Base-by-base conservation (phyloP, 2,329 filamentous ascomycete species). In the Colletotrichum sp. region DNA sequence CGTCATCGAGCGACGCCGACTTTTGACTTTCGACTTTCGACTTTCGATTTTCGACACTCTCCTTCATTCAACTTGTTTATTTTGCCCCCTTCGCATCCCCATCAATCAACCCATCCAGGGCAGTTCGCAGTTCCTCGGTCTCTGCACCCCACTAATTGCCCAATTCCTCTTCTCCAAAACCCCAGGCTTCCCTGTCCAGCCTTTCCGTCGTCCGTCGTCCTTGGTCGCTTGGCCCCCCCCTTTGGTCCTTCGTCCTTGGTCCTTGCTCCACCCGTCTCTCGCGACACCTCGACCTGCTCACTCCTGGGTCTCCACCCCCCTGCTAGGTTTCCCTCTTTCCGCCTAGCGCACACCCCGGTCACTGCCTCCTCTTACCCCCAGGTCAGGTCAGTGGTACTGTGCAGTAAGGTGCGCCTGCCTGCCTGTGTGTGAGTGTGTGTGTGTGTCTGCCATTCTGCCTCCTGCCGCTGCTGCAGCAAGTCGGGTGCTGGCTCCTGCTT, bases 161-260 rank as follows among this genome's bases (percentile, higher is more conserved):
- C 52, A 32, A 28, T 61, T 39, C 52, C 24, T 52, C 70, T 68
- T 36, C n/a, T 30, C n/a, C 14, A 14, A 26, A 63, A 10, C 52
- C 18, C 69, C 55, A 63, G 72, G 61, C 24, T 61, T 68, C 72
- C 63, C 59, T 63, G 72, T 43, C 32, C 59, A 39, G 32, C 59
- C 66, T 39, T 39, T 60, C 68, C 52, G 32, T 68, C 63, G 13
- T 30, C 39, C 63, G 39, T 43, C 57, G 64, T 57, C 39, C 68
- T 66, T 66, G 55, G 57, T 61, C 36, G 30, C 61, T 60, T 59
- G 66, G 66, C 71, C 65, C 34, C 30, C 30, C 66, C 61, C 48
- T 66, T 34, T 71, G 68, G 68, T 71, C 48, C 36, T 74, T 71
- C 16, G 68, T 57, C 57, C 66, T 64, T 55, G 32, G 71, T 72